These are phyloP conservation scores for Ophiosphaerella narmari DNA, from an alignment of 2,329 filamentous ascomycete genomes.

Conservation along the genomic window DNA sequence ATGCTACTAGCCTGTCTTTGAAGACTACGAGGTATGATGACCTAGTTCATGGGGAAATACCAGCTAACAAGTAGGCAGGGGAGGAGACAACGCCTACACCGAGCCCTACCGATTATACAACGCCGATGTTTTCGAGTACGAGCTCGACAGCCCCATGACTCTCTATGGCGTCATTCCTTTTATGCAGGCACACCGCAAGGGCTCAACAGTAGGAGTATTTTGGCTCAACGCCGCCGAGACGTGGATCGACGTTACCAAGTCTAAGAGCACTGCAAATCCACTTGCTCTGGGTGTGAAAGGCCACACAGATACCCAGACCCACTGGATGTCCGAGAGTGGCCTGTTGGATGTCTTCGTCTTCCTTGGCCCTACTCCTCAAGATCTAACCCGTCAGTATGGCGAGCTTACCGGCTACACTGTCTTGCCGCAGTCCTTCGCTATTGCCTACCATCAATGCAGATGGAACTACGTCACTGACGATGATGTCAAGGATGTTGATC, in stretches of 20 bases:
- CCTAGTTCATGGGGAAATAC: neutral
- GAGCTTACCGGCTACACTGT: slow-evolving; percentile 91
- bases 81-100: slow-evolving; percentile 79
- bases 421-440: slow-evolving; percentile 87
- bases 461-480: slow-evolving; percentile 99
- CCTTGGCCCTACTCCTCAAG: slow-evolving; percentile 82
- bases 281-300: slow-evolving; percentile 71
- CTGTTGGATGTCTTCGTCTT: slow-evolving; percentile 93
- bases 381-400: slow-evolving; percentile 80
- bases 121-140: slow-evolving; percentile 96
- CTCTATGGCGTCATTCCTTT: slow-evolving; percentile 96
- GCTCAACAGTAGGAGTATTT: slow-evolving; percentile 92
- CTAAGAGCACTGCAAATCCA: slow-evolving; percentile 73
- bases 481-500: slow-evolving; percentile 94
- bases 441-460: slow-evolving; percentile 95
- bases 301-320: slow-evolving; percentile 80
- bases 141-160: slow-evolving; percentile 97
- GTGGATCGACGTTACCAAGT: slow-evolving; percentile 93
- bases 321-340: slow-evolving; percentile 95
- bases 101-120: slow-evolving; percentile 97
- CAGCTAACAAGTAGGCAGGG: slow-evolving; percentile 48
- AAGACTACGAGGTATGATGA: slow-evolving; percentile 74
- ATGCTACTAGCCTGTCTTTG: slow-evolving; percentile 84
- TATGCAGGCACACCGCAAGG: slow-evolving; percentile 95
- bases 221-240: slow-evolving; percentile 98